Evolutionary conservation across 108 stramenopile genomes (phyloP), one percentile per base, ranked within the genome.

Genomic region (Cyclostephanos tholiformis): DNA sequence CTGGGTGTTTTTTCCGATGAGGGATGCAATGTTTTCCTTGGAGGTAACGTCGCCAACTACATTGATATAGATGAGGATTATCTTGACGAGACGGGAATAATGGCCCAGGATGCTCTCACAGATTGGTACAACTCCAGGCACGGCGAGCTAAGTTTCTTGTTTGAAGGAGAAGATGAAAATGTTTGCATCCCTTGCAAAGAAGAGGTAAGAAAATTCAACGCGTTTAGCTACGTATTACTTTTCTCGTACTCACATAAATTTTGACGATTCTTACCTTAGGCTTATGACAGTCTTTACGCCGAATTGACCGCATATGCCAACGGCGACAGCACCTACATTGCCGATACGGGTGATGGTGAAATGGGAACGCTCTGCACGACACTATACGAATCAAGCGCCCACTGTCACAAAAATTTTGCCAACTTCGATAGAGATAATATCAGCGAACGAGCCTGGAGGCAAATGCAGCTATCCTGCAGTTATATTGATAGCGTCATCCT

Each of bases 1-100:
- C 75, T 95, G 26, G 91, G 88, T 27, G 85, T 89, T n/a, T 95
- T 79, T 69, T 63, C 82, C 46, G 94, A 95, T 67, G 83, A 90
- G 46, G 50, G 85, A 57, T 95, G 94, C 75, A 82, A 80, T 39
- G 72, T 86, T 68, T 86, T 82, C 69, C 76, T 90, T 65, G 82
- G 80, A 10, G 67, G 79, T 36, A 23, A 73, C 5, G 48, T 57
- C 57, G 59, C 36, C 16, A 3, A 60, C 17, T 60, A 38, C 59
- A 2, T 60, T 35, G 52, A 25, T 22, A 19, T 57, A 62, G 53
- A 72, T 83, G 11, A 52, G 49, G 30, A 82, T 68, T 55, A 67
- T 67, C 19, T 27, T 77, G 82, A 48, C 63, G 64, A 36, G 63
- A 65, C 7, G 9, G 41, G 41, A 12, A 41, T 41, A 12, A 16